These are phyloP conservation scores for Erodium texanum DNA, from an alignment of 441 rosid genomes.

Conservation along the genomic window DNA sequence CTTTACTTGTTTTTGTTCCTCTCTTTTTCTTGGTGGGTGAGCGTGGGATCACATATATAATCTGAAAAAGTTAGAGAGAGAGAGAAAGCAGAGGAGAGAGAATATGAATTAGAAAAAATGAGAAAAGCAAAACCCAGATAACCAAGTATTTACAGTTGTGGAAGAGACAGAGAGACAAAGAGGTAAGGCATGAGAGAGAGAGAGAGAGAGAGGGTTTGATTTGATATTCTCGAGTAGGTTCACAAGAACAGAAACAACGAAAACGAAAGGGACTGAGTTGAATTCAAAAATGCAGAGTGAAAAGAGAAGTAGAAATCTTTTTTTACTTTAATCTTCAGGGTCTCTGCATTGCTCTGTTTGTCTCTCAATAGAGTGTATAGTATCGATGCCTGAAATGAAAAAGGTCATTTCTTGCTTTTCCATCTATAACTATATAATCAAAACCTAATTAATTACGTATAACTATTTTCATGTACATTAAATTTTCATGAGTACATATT, in stretches of 20 bases:
- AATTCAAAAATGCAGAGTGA: neutral
- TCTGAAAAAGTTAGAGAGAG: neutral
- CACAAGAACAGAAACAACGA: too few species aligned
- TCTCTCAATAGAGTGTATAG: conserved; percentile 32
- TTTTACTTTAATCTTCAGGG: conserved; percentile 16
- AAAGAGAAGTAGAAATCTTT: neutral
- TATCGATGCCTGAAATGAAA: conserved; percentile 29
- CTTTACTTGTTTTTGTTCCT: neutral
- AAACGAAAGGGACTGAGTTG: too few species aligned
- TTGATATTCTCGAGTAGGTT: conserved; percentile 7
- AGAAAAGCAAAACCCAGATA: conserved; percentile 17
- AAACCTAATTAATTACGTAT: too few species aligned
- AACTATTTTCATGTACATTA: neutral
- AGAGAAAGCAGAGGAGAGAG: conserved; percentile 2
- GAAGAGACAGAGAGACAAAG: neutral
- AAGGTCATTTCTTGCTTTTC: neutral
- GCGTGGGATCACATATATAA: neutral
- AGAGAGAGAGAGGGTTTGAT: conserved; percentile 14
- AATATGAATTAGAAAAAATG: conserved; percentile 3
- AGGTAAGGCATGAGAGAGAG: conserved; percentile 19
- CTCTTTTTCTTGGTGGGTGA: neutral
- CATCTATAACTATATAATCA: neutral
- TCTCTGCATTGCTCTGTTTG: conserved; percentile 13
- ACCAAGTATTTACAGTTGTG: conserved; percentile 33
- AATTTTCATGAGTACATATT: neutral